phyloP scores from a whole-genome alignment of 768 basidiomycete species.

The Rhizopogon vesiculosus region DNA sequence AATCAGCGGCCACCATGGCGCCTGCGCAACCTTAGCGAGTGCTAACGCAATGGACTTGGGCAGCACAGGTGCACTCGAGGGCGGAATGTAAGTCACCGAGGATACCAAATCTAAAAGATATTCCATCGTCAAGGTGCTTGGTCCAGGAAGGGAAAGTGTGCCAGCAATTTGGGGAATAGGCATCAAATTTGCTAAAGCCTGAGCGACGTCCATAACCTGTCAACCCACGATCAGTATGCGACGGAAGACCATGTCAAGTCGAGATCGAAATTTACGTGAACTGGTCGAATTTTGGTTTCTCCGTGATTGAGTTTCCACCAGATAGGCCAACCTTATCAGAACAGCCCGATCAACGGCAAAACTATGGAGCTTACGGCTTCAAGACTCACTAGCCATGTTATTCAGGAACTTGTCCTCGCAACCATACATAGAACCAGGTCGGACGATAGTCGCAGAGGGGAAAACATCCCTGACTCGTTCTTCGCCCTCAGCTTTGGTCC shows the following conservation, averaged over 20 bases:
- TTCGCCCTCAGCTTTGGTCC: conserved; percentile 88
- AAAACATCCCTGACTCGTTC: conserved; percentile 79
- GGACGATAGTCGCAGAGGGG: conserved; percentile 81
- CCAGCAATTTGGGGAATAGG: conserved; percentile 54
- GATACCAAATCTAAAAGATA: conserved; percentile 76
- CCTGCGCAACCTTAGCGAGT: conserved; percentile 58
- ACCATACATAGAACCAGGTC: conserved; percentile 87
- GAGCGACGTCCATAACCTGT: conserved; percentile 91
- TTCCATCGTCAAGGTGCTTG: conserved; percentile 78
- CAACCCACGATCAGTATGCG: conserved; percentile 9
- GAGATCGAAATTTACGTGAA: conserved; percentile 58
- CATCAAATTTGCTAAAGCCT: conserved; percentile 80
- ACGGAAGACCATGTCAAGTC: conserved; percentile 17
- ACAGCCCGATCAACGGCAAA: conserved; percentile 9
- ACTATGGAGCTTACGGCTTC: background rate
- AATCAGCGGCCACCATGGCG: conserved; percentile 87
- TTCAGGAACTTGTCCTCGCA: conserved; percentile 92
- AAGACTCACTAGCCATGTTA: conserved; percentile 78
- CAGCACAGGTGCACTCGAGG: conserved; percentile 66
- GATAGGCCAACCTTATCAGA: conserved; percentile 72
- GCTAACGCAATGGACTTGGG: conserved; percentile 68
- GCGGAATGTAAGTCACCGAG: conserved; percentile 72
- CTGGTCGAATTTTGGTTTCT: conserved; percentile 83
- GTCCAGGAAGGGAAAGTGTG: conserved; percentile 83
- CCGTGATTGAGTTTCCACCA: conserved; percentile 93